Evolutionary conservation across 2,329 filamentous ascomycete species (phyloP).

Genomic region (Pseudogymnoascus sp.): DNA sequence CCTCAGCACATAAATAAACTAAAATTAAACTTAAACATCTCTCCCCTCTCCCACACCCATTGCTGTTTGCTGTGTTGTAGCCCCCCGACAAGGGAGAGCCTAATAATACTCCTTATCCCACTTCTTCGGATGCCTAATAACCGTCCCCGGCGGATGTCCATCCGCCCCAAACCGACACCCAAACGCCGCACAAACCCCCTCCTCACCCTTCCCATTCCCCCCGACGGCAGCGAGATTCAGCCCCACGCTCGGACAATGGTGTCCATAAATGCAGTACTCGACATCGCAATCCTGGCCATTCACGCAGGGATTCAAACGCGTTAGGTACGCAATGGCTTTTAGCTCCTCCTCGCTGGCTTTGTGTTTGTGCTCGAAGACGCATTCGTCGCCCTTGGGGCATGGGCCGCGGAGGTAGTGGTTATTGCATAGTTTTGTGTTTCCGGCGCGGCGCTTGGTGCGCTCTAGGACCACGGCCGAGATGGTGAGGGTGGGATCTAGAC

Average conservation of each 20-base stretch:
- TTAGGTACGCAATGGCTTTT: slow-evolving; percentile 48
- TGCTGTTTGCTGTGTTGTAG: neutral
- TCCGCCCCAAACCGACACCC: slow-evolving; percentile 48
- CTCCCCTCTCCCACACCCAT: neutral
- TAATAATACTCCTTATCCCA: slow-evolving; percentile 10
- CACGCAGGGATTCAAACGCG: slow-evolving; percentile 51
- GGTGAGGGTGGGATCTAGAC: slow-evolving; percentile 45
- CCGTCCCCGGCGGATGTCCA: slow-evolving; percentile 50
- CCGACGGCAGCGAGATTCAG: slow-evolving; percentile 13
- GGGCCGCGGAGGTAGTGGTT: slow-evolving; percentile 53
- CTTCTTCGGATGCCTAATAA: slow-evolving; percentile 22
- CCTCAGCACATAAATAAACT: slow-evolving; percentile 5
- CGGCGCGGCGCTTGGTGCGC: slow-evolving; percentile 48
- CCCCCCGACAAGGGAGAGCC: neutral
- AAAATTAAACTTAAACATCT: slow-evolving; percentile 1
- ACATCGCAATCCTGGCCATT: slow-evolving; percentile 51
- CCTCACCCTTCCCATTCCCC: slow-evolving; percentile 45
- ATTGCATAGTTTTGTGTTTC: slow-evolving; percentile 53
- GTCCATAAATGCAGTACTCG: slow-evolving; percentile 55
- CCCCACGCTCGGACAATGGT: slow-evolving; percentile 36
- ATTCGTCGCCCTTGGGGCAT: slow-evolving; percentile 47
- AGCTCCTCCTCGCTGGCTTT: slow-evolving; percentile 47
- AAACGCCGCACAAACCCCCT: slow-evolving; percentile 45
- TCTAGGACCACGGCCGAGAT: slow-evolving; percentile 43
- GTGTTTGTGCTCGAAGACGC: slow-evolving; percentile 51